Base-by-base conservation (phyloP, 257 asterid genomes). In the Linderniella brevidens region DNA sequence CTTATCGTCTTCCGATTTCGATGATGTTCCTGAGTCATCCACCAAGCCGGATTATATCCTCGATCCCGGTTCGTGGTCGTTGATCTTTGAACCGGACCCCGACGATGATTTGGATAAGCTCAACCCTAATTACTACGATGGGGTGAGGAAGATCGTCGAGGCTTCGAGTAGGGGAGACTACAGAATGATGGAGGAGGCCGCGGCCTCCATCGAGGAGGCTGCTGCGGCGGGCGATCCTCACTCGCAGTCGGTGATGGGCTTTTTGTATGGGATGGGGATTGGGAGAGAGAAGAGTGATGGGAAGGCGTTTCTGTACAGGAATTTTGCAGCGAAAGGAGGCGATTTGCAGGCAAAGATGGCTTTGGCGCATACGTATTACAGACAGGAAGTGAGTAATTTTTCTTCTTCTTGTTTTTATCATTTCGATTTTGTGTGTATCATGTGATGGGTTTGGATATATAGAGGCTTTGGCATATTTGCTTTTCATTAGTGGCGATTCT, bases 11-110 rank as follows among this genome's bases (percentile, higher is more conserved):
- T 17, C 93, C 60, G 96, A 75, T 58, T 79, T 74, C 70, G 95
- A 88, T 56, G 96, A 90, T 38, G 79, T 85, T 53, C 74, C 78
- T 0, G 92, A 76, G 46, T 60, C 87, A 32, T 82, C 71, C 8
- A 68, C 93, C 20, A 72, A 72, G 58, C 78, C 96, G 18, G 98
- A 84, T 57, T 70, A 61, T 35, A 61, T 71, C 9, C 75, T 85
- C 20, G 98, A 90, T 61, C 94, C 96, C 13, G 98, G 98, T 0
- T 90, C 98, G 1, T 90, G 98, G 98, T 72, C 93, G 54, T 94
- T 93, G 1, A 64, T 90, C 11, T 81, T 90, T 57, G 93, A 85
- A 35, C 85, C 92, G 13, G 74, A 67, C 52, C 60, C 48, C 14
- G 41, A 39, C 8, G 65, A 59, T 37, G 60, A 46, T 29, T 50